phyloP scores from a whole-genome alignment of 139 green algal genomes.

The Spirogloea muscicola region DNA sequence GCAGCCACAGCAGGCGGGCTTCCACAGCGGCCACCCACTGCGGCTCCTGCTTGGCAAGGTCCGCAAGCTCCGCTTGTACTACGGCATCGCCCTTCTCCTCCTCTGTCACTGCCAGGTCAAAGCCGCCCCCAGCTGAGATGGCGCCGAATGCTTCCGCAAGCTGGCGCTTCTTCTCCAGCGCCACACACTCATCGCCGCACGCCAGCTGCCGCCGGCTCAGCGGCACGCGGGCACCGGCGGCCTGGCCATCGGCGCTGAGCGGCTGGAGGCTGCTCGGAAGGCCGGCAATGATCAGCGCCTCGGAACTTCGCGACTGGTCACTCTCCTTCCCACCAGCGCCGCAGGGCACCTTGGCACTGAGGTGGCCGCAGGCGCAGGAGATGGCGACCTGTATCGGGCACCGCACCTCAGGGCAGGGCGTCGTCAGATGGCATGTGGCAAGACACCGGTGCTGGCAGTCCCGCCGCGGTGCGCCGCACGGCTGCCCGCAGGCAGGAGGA shows the following conservation, averaged over 20 bases:
- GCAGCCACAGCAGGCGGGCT: constrained; percentile 11
- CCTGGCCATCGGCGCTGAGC: background rate
- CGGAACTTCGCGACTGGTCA: too few species aligned
- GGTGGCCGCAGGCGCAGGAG: constrained; percentile 17
- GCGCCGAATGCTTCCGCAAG: constrained; percentile 34
- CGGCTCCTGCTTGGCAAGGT: constrained; percentile 14
- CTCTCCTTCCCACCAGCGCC: constrained; percentile 21
- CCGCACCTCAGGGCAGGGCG: constrained; percentile 17
- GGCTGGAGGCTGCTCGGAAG: too few species aligned
- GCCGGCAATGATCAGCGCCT: too few species aligned
- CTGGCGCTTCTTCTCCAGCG: constrained; percentile 18
- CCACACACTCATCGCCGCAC: constrained; percentile 41
- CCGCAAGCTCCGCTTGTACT: background rate
- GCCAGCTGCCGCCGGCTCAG: constrained; percentile 32
- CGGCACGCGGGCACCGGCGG: constrained; percentile 2
- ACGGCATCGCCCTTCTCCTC: background rate
- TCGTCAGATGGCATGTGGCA: constrained; percentile 20
- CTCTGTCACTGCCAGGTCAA: background rate
- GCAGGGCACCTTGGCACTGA: constrained; percentile 31
- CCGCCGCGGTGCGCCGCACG: constrained; percentile 19
- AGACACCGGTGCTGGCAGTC: constrained; percentile 33
- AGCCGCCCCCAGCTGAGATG: background rate
- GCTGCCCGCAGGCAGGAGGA: constrained; percentile 39
- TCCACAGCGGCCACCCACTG: constrained; percentile 28
- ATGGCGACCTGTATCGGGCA: constrained; percentile 30